Conservation (phyloP, 2,329 filamentous ascomycete species). For the Trichothecium sympodiale region DNA sequence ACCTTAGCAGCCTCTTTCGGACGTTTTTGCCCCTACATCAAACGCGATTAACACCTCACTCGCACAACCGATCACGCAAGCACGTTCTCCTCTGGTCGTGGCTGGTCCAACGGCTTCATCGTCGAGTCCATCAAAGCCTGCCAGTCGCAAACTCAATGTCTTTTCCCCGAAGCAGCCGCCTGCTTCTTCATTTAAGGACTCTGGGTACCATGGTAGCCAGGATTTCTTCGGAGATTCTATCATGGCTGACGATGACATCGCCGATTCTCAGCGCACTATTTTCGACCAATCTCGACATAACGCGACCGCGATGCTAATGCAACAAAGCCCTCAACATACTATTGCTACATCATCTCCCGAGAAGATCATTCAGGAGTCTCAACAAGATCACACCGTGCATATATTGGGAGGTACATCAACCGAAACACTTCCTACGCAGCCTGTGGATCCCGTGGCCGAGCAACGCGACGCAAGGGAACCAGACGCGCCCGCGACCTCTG, state of each 20-base stretch:
- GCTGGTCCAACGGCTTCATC: constrained; percentile 35
- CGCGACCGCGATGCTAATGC: background rate
- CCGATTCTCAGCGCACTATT: constrained; percentile 2
- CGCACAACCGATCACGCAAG: constrained; percentile 34
- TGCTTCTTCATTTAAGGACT: constrained; percentile 35
- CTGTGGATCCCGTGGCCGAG: constrained; percentile 4
- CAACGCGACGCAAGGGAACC: constrained; percentile 10
- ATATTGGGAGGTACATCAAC: constrained; percentile 5
- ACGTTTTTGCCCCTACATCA: constrained; percentile 45
- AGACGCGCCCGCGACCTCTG: no score
- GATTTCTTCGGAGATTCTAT: constrained; percentile 15
- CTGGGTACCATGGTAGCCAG: constrained; percentile 63
- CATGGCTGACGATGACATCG: constrained; percentile 8
- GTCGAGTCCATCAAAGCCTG: constrained; percentile 20
- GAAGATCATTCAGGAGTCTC: constrained; percentile 29
- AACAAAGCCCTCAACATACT: background rate
- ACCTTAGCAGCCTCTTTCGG: constrained; percentile 42
- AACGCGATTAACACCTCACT: constrained; percentile 45
- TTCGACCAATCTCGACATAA: background rate
- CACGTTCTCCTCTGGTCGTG: constrained; percentile 46
- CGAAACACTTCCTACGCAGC: background rate
- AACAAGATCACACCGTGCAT: constrained; percentile 29
- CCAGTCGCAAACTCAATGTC: constrained; percentile 19
- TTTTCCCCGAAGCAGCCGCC: constrained; percentile 18
- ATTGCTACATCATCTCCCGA: constrained; percentile 13